These are phyloP conservation scores for Lindgomyces ingoldianus DNA, from an alignment of 495 filamentous ascomycete genomes.

Conservation along the genomic window DNA sequence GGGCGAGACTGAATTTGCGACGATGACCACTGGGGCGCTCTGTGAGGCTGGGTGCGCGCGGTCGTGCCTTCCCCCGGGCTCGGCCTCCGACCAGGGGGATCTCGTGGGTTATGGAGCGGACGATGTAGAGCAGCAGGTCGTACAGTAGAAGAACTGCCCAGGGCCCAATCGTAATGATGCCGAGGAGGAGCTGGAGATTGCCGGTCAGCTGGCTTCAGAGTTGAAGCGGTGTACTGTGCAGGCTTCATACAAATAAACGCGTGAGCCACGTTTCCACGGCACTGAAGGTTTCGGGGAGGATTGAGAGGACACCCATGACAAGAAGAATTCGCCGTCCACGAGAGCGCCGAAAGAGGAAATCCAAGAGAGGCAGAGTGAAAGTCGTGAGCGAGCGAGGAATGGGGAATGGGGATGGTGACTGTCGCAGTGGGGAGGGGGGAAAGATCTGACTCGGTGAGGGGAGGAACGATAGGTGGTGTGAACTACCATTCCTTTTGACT, in stretches of 20 bases:
- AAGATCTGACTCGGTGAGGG: too few relatives aligned
- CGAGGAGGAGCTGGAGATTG: constrained; percentile 59
- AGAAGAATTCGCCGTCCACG: too few relatives aligned
- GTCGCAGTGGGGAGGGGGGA: too few relatives aligned
- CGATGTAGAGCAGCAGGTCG: constrained; percentile 66
- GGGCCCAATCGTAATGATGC: constrained; percentile 63
- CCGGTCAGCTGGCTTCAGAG: constrained; percentile 2
- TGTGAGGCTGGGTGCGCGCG: constrained; percentile 64
- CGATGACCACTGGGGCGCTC: constrained; percentile 59
- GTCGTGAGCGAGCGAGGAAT: too few relatives aligned
- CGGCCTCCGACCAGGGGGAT: constrained; percentile 64
- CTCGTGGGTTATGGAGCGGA: constrained; percentile 59
- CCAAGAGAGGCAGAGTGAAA: too few relatives aligned
- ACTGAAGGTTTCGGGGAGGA: constrained; percentile 59
- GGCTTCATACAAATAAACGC: constrained; percentile 60
- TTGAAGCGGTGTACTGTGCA: background rate
- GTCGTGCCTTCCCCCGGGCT: constrained; percentile 61
- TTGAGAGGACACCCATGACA: constrained; percentile 65
- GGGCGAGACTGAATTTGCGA: constrained; percentile 53
- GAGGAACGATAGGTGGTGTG: too few relatives aligned
- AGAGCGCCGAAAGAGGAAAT: too few relatives aligned
- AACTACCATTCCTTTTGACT: too few relatives aligned
- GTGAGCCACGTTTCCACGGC: constrained; percentile 60
- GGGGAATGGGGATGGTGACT: too few relatives aligned
- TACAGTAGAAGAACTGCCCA: constrained; percentile 67